Conservation (phyloP, 2,329 filamentous ascomycete genomes). For the Byssoonygena ceratinophila region DNA sequence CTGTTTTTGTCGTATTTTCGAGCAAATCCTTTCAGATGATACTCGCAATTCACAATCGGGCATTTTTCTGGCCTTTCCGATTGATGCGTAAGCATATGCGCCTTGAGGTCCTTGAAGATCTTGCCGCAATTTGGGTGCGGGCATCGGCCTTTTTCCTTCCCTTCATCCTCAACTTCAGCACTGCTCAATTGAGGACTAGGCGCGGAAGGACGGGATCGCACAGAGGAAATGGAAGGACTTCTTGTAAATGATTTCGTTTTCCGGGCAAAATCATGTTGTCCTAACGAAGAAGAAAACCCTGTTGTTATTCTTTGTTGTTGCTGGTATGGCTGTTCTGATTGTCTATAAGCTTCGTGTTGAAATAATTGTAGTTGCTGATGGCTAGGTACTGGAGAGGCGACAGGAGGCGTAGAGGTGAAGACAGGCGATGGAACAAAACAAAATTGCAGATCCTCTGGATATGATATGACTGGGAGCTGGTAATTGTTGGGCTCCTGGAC, state of each 20-base stretch:
- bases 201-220: conserved; percentile 54
- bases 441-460: conserved; percentile 27
- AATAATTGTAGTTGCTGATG: conserved; percentile 6
- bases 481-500: conserved; percentile 28
- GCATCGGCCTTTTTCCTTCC: conserved; percentile 57
- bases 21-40: conserved; percentile 84
- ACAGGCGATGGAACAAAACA: conserved; percentile 27
- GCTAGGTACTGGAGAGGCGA: conserved; percentile 21
- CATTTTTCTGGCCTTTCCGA: conserved; percentile 88
- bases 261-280: conserved; percentile 45
- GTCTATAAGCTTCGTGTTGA: neutral
- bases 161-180: conserved; percentile 51
- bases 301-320: conserved; percentile 20
- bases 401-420: conserved; percentile 26
- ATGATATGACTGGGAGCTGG: conserved; percentile 26
- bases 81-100: conserved; percentile 90
- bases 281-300: conserved; percentile 54
- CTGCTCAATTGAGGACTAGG: conserved; percentile 44
- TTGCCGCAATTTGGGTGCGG: conserved; percentile 75
- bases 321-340: conserved; percentile 17
- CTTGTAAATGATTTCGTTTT: conserved; percentile 36
- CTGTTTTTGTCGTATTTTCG: conserved; percentile 95
- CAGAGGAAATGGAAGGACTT: conserved; percentile 59
- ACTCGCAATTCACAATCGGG: conserved; percentile 83
- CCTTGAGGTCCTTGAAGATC: conserved; percentile 81